Evolutionary conservation across 805 yeast species (phyloP), one percentile per base, ranked within the genome.

Genomic region (Yamadazyma endophytica): DNA sequence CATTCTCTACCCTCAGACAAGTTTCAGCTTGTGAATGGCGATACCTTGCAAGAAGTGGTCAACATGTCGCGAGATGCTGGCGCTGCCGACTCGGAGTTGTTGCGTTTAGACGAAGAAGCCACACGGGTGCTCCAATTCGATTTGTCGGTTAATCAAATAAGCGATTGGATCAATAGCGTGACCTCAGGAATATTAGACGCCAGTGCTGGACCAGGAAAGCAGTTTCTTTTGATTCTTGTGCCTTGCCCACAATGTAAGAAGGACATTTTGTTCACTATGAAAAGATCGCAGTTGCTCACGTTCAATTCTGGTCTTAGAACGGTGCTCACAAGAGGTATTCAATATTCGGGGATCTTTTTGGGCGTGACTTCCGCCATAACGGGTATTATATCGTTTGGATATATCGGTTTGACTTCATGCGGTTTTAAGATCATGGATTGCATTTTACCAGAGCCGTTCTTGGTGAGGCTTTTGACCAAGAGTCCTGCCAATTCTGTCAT

Each of bases 161-260:
- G 30, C 18, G 31, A 40, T 11, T 44, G 47, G 46, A 22, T 48
- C 9, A 30, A 31, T n/a, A 35, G 28, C 18, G 13, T 46, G 13
- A 33, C 39, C n/a, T 29, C 24, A 9, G 13, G 13, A 3, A 23
- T 8, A 4, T 14, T 32, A 5, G 28, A 28, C 13, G 17, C 19
- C 24, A 30, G 16, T 13, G 11, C n/a, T 14, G 18, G 13, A 4
- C 28, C 15, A 13, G n/a, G 21, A 13, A 32, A 24, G 17, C 15
- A 19, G 21, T 17, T 26, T 7, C 47, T 46, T 14, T 37, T 44
- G 11, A 35, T 56, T 8, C 32, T 56, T 19, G 57, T 64, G 5
- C 44, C 58, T 5, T 65, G 71, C 34, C 70, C 70, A 3, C 71
- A 65, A 36, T 65, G 71, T 37, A 62, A 62, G 32, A 42, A 48